phyloP scores from a whole-genome alignment of 2,329 filamentous ascomycete species.

The Cordyceps fumosorosea region DNA sequence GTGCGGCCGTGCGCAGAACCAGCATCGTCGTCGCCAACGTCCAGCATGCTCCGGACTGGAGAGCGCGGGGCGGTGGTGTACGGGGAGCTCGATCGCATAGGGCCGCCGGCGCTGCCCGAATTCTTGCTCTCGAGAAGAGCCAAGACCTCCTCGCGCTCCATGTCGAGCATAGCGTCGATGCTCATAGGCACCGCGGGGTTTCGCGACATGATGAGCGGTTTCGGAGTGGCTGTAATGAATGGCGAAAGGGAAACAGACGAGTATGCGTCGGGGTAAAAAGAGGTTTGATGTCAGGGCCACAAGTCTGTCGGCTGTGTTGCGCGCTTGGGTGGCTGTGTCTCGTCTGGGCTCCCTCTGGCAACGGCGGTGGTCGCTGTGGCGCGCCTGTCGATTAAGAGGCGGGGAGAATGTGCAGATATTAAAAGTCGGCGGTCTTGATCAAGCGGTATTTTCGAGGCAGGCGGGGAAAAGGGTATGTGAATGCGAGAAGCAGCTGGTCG shows the following conservation, averaged over 20 bases:
- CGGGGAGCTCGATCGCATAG: constrained; percentile 46
- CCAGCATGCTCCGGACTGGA: constrained; percentile 62
- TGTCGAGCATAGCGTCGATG: constrained; percentile 68
- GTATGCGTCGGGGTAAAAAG: background rate
- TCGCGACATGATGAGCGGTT: constrained; percentile 24
- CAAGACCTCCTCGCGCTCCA: constrained; percentile 69
- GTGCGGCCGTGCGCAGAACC: constrained; percentile 17
- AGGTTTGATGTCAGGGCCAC: background rate
- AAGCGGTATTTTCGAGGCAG: background rate
- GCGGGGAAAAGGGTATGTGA: background rate
- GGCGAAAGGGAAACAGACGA: background rate
- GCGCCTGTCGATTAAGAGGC: background rate
- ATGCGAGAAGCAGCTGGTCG: background rate
- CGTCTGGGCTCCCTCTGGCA: background rate
- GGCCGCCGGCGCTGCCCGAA: constrained; percentile 26
- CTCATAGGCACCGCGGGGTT: constrained; percentile 51
- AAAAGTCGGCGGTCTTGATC: background rate
- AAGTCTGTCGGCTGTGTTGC: background rate
- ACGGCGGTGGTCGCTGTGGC: background rate
- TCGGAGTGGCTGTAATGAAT: background rate
- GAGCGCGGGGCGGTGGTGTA: constrained; percentile 53
- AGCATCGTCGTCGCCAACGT: constrained; percentile 43
- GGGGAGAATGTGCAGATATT: background rate
- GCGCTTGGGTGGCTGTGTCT: background rate
- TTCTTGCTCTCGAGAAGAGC: constrained; percentile 55